Evolutionary conservation across 768 basidiomycete genomes (phyloP).

Genomic region (Boletales sp.): DNA sequence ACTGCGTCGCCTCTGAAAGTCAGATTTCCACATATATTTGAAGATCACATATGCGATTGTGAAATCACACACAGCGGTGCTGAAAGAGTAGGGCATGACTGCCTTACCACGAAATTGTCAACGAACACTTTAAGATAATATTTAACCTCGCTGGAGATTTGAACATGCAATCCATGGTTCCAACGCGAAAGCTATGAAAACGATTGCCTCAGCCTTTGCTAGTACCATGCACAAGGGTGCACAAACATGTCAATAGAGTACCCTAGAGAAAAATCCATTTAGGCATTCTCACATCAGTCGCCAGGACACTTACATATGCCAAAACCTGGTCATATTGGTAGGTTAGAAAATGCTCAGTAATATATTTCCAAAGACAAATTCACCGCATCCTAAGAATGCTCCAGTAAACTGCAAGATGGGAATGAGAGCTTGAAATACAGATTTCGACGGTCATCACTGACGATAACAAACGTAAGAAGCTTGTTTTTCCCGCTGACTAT

Average conservation of each 20-base stretch:
- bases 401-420: neutral
- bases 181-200: neutral
- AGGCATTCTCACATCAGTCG: neutral
- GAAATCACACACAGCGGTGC: neutral
- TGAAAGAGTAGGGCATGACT: neutral
- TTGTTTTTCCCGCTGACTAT: conserved; percentile 19
- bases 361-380: neutral
- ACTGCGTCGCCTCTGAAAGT: conserved; percentile 6
- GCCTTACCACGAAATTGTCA: neutral
- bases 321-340: neutral
- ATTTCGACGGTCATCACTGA: conserved; percentile 1
- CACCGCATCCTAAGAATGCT: neutral
- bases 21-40: conserved; percentile 19
- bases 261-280: neutral
- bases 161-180: neutral
- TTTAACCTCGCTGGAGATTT: conserved; percentile 1
- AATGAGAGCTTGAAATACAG: neutral
- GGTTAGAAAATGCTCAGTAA: neutral
- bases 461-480: conserved; percentile 3
- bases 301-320: conserved; percentile 7
- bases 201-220: neutral
- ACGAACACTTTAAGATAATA: neutral
- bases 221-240: neutral
- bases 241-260: conserved; percentile 3
- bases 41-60: conserved; percentile 3